These are phyloP conservation scores for Scorias spongiosa DNA, from an alignment of 2,329 filamentous ascomycete genomes.

Conservation along the genomic window DNA sequence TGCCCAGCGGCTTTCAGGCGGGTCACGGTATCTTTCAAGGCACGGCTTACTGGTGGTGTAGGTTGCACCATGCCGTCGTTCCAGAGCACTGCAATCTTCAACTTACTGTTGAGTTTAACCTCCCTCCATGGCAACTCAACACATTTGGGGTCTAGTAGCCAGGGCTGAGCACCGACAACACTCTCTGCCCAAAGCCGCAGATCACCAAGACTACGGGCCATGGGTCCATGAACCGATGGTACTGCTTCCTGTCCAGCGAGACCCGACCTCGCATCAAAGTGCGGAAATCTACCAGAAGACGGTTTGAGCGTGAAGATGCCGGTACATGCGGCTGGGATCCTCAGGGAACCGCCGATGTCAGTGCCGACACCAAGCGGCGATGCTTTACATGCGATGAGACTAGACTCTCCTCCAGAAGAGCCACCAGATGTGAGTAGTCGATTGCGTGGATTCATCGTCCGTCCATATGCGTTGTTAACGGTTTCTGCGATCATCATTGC, in stretches of 20 bases:
- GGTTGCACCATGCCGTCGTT: slow-evolving; percentile 45
- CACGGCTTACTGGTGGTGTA: slow-evolving; percentile 44
- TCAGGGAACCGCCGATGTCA: slow-evolving; percentile 45
- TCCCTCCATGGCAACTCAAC: slow-evolving; percentile 39
- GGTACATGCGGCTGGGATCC: slow-evolving; percentile 41
- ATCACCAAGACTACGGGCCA: slow-evolving; percentile 41
- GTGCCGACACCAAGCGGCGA: slow-evolving; percentile 47
- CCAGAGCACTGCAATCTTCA: slow-evolving; percentile 47
- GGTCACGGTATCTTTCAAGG: slow-evolving; percentile 38
- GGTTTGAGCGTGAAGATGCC: slow-evolving; percentile 43
- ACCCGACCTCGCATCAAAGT: slow-evolving; percentile 37
- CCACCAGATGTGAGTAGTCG: slow-evolving; percentile 46
- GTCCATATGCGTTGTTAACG: slow-evolving; percentile 50
- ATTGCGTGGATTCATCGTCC: slow-evolving; percentile 44
- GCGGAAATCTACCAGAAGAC: slow-evolving; percentile 45
- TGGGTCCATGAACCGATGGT: slow-evolving; percentile 47
- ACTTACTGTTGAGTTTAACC: slow-evolving; percentile 28
- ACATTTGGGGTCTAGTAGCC: slow-evolving; percentile 37
- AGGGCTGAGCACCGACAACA: slow-evolving; percentile 32
- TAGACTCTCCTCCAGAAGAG: slow-evolving; percentile 51
- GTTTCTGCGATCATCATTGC: slow-evolving; percentile 56
- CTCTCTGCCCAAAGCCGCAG: slow-evolving; percentile 27
- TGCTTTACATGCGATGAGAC: slow-evolving; percentile 44
- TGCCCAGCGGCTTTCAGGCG: slow-evolving; percentile 37
- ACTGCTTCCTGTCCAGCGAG: slow-evolving; percentile 52